Evolutionary conservation across 2,329 filamentous ascomycete genomes (phyloP), one percentile per base, ranked within the genome.

Genomic region (Talaromyces sp.): DNA sequence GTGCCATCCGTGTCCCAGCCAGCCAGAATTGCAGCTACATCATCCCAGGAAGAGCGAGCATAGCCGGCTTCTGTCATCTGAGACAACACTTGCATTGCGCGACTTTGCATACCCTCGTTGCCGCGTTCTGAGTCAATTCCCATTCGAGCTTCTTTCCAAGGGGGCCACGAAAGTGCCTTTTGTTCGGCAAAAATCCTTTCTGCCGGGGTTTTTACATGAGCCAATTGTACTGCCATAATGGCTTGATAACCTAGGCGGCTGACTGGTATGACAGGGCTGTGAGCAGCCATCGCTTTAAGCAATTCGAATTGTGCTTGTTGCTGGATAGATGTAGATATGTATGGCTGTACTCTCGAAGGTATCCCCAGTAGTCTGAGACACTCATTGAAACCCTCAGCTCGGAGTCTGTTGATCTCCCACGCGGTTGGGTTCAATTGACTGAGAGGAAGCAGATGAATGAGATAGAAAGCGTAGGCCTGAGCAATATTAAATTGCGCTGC

Each of bases 1-100:
- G 82, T 86, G 11, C 73, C 68, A 67, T 87, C 84, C 1, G 78
- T 79, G 63, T 87, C 84, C 84, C 84, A 87, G 2, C 84, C 84
- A 35, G 82, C 77, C 61, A 82, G 77, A 6, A 86, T 75, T 45
- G 73, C 66, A 8, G 80, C 79, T n/a, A 79, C 70, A 13, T 77
- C 68, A 65, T 86, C 84, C 81, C 80, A 85, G 6, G 63, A 64
- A 6, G 69, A 66, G 46, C 71, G 71, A 8, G 70, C 68, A 68
- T 87, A 87, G 0, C 84, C 84, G 11, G 83, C 83, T 65, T 84
- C 80, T 56, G 73, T 76, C 81, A 85, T 85, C 56, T 80, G 79
- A 39, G 72, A 69, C 46, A 87, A 67, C 5, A 83, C 79, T 37
- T 78, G 75, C 58, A 78, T 78, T n/a, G 83, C 82, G 57, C 81